These are phyloP conservation scores for Bacidia rubella DNA, from an alignment of 495 filamentous ascomycete species.

Conservation along the genomic window DNA sequence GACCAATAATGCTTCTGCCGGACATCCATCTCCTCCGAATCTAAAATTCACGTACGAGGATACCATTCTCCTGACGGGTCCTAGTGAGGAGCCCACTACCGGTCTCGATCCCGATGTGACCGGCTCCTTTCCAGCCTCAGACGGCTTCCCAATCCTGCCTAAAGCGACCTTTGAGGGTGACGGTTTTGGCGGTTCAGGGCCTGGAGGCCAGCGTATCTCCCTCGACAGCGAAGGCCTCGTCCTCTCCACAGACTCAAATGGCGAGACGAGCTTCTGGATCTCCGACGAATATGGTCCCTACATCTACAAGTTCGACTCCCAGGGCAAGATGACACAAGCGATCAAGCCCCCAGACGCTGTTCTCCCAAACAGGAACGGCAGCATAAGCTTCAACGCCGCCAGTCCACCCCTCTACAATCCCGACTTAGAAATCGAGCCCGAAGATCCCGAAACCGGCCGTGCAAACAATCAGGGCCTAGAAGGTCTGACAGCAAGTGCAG, in stretches of 20 bases:
- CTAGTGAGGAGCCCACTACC: conserved; percentile 53
- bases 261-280: conserved; percentile 52
- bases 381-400: conserved; percentile 42
- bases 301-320: conserved; percentile 49
- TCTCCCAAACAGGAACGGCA: conserved; percentile 52
- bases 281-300: conserved; percentile 73
- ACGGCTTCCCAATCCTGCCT: conserved; percentile 52
- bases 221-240: conserved; percentile 61
- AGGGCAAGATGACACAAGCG: conserved; percentile 48
- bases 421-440: conserved; percentile 29
- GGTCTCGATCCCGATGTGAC: conserved; percentile 54
- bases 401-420: conserved; percentile 50
- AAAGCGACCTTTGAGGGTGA: conserved; percentile 54
- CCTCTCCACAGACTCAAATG: conserved; percentile 35
- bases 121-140: conserved; percentile 35
- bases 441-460: conserved; percentile 48
- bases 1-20: conserved; percentile 34
- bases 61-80: conserved; percentile 53
- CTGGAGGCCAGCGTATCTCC: conserved; percentile 47
- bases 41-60: conserved; percentile 50
- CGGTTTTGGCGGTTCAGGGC: conserved; percentile 52
- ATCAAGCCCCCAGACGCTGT: conserved; percentile 55
- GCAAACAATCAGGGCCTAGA: conserved; percentile 72
- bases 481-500: conserved; percentile 48
- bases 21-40: conserved; percentile 48